These are phyloP conservation scores for Panaeolus papilionaceus DNA, from an alignment of 768 basidiomycete genomes.

Conservation along the genomic window DNA sequence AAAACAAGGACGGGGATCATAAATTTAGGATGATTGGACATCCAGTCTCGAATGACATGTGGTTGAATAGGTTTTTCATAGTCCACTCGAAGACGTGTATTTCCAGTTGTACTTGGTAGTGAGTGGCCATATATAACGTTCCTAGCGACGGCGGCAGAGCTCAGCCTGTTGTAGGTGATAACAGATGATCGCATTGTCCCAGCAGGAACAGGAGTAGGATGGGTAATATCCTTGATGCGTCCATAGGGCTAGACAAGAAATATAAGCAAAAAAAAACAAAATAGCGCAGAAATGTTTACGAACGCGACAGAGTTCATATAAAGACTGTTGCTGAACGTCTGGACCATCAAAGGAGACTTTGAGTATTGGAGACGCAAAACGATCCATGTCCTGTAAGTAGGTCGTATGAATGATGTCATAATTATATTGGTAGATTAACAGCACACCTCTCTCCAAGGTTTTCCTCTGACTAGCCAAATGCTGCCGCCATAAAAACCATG, in stretches of 20 bases:
- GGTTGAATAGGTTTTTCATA: conserved; percentile 73
- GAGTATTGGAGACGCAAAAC: conserved; percentile 76
- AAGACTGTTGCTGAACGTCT: conserved; percentile 78
- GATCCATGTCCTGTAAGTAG: conserved; percentile 74
- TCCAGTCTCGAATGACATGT: conserved; percentile 77
- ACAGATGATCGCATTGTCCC: conserved; percentile 71
- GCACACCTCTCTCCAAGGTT: conserved; percentile 81
- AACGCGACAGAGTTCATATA: conserved; percentile 83
- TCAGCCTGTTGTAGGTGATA: conserved; percentile 65
- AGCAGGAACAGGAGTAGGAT: conserved; percentile 65
- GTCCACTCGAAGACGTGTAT: conserved; percentile 53
- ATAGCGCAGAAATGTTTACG: conserved; percentile 29
- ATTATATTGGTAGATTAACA: neutral
- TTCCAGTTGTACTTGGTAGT: conserved; percentile 42
- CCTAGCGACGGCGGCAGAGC: conserved; percentile 80
- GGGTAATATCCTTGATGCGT: conserved; percentile 68
- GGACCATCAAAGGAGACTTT: conserved; percentile 89
- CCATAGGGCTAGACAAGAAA: conserved; percentile 72
- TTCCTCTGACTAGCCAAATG: conserved; percentile 78
- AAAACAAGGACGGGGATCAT: conserved; percentile 84
- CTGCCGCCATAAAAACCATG: conserved; percentile 53
- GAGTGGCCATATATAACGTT: conserved; percentile 77
- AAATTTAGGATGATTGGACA: conserved; percentile 86
- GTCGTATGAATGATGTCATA: conserved; percentile 3
- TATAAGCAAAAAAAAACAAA: neutral